phyloP scores from a whole-genome alignment of 257 asterid species.

The Nicotiana noctiflora region DNA sequence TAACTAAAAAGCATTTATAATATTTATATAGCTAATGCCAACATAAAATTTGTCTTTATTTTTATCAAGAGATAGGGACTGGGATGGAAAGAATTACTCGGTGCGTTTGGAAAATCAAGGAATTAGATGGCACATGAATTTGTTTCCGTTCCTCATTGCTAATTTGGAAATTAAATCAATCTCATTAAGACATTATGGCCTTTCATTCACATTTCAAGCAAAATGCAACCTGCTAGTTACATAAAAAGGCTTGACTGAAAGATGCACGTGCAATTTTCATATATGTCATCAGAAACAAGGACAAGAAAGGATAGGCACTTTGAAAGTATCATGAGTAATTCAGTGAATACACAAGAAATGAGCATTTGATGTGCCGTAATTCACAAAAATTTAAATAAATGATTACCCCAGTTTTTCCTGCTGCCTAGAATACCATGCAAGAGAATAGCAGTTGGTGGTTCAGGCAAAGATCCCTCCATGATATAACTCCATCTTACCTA shows the following conservation, averaged over 20 bases:
- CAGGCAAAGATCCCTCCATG: constrained; percentile 56
- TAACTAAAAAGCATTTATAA: no score
- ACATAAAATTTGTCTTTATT: background rate
- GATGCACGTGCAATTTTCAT: background rate
- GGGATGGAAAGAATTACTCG: background rate
- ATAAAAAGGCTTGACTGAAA: background rate
- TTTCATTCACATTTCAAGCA: background rate
- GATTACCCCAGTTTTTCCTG: constrained; percentile 94
- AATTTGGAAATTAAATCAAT: background rate
- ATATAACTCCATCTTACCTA: constrained; percentile 97
- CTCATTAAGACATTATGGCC: background rate
- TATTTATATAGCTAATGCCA: no score
- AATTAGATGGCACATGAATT: background rate
- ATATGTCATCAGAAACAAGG: background rate
- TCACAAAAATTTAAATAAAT: constrained; percentile 18
- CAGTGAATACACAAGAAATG: background rate
- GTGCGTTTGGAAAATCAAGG: background rate
- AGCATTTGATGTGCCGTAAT: background rate
- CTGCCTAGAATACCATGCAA: constrained; percentile 95
- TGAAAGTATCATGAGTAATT: background rate
- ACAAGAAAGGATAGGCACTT: background rate
- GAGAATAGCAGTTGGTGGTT: constrained; percentile 96
- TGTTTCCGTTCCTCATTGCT: background rate
- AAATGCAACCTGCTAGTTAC: background rate
- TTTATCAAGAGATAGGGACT: background rate